Evolutionary conservation across 2,329 filamentous ascomycete species (phyloP).

Genomic region (Diplodia mutila): DNA sequence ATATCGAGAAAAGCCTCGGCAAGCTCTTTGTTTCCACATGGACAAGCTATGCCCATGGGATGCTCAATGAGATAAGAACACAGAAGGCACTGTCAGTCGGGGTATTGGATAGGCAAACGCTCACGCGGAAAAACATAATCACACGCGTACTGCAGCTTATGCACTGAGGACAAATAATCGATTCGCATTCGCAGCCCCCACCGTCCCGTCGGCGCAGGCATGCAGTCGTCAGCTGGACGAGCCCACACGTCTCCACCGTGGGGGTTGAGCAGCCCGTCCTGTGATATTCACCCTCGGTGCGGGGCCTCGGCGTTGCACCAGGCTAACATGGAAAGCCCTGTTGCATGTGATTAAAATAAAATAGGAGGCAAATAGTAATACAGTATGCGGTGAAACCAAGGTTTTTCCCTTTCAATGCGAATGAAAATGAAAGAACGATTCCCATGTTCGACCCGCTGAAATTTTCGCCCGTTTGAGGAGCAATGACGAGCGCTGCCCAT

Average conservation of each 20-base stretch:
- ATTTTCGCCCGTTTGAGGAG: conserved; percentile 2
- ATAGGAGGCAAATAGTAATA: conserved; percentile 16
- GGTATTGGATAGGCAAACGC: not conserved
- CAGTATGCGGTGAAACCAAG: conserved; percentile 21
- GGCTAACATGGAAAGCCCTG: not conserved
- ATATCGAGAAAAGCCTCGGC: conserved; percentile 4
- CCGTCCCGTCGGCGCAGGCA: not conserved
- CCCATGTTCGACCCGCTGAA: conserved; percentile 1
- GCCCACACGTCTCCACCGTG: not conserved
- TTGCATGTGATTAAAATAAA: conserved; percentile 26
- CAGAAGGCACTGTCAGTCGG: not conserved
- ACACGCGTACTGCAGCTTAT: not conserved
- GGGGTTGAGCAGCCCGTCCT: conserved; percentile 1
- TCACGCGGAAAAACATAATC: not conserved
- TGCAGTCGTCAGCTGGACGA: conserved; percentile 14
- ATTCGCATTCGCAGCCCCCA: not conserved
- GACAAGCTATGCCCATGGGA: not conserved
- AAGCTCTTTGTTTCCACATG: not conserved
- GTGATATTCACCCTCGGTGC: conserved; percentile 13
- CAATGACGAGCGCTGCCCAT: not conserved
- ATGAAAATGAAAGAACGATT: not conserved
- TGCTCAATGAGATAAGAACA: not conserved
- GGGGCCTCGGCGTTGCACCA: conserved; percentile 17
- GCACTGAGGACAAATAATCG: not conserved
- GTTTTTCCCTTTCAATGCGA: conserved; percentile 3